Percentiles rank a stretch among this genome's conserved stretches.
Conservation (phyloP, 768 basidiomycete species). For the Zangia roseola region DNA sequence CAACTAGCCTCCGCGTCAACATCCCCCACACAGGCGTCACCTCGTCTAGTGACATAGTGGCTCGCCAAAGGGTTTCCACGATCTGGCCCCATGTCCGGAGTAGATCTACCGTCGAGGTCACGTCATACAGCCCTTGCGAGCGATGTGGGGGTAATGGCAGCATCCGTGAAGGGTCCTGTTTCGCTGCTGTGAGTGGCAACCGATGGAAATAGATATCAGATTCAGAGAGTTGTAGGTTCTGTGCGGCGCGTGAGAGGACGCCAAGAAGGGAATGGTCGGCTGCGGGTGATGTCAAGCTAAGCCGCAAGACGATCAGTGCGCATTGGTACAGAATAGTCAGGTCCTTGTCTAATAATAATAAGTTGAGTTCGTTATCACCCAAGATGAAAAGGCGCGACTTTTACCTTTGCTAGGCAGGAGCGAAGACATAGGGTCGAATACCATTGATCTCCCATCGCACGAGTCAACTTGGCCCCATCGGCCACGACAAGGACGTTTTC, state of each 20-base stretch:
- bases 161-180: background rate
- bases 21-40: conserved; percentile 44
- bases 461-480: conserved; percentile 51
- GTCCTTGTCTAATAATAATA: conserved; percentile 15
- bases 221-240: conserved; percentile 33
- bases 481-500: conserved; percentile 59
- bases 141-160: conserved; percentile 32
- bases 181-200: background rate
- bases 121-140: conserved; percentile 38
- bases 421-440: conserved; percentile 41
- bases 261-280: conserved; percentile 24
- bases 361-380: no score
- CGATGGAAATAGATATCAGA: conserved; percentile 4
- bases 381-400: background rate
- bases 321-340: conserved; percentile 22
- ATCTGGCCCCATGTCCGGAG: conserved; percentile 47
- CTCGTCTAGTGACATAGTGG: conserved; percentile 17
- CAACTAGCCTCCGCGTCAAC: conserved; percentile 52
- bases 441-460: conserved; percentile 61
- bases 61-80: conserved; percentile 48
- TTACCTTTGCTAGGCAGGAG: conserved; percentile 18
- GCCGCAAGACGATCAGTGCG: conserved; percentile 34
- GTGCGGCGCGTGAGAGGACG: conserved; percentile 32
- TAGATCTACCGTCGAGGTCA: conserved; percentile 23
- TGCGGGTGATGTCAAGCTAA: conserved; percentile 35